These are phyloP conservation scores for Collybia sp. DNA, from an alignment of 768 basidiomycete genomes.

Conservation along the genomic window DNA sequence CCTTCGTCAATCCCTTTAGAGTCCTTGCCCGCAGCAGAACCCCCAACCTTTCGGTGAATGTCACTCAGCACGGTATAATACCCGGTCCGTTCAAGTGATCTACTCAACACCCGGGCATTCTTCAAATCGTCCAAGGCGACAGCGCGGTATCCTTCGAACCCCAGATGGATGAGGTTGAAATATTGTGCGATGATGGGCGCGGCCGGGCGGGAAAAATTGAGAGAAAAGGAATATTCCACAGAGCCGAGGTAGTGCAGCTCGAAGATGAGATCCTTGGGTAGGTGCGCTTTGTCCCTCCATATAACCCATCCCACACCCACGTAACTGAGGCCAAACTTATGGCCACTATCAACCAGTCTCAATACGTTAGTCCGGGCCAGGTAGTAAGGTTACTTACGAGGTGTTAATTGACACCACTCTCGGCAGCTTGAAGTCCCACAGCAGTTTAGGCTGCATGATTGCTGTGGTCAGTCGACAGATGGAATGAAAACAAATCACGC, in stretches of 20 bases:
- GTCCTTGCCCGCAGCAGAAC: constrained; percentile 25
- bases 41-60: constrained; percentile 36
- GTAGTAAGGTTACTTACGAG: constrained; percentile 26
- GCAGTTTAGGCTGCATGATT: constrained; percentile 40
- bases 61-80: constrained; percentile 53
- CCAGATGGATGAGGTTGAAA: constrained; percentile 60
- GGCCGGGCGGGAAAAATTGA: constrained; percentile 60
- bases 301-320: constrained; percentile 68
- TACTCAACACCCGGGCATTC: constrained; percentile 60
- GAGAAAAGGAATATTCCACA: constrained; percentile 71
- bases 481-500: constrained; percentile 4
- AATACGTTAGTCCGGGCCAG: constrained; percentile 40
- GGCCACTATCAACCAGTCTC: constrained; percentile 46
- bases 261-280: constrained; percentile 71
- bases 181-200: constrained; percentile 62
- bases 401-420: constrained; percentile 60
- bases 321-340: constrained; percentile 57
- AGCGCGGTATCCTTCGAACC: constrained; percentile 50
- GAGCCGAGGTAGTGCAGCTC: constrained; percentile 57
- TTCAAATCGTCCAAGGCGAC: constrained; percentile 46
- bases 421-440: constrained; percentile 62
- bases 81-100: constrained; percentile 52
- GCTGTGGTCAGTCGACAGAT: constrained; percentile 27
- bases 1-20: constrained; percentile 40
- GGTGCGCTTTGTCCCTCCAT: constrained; percentile 57